These are phyloP conservation scores for Ophiosphaerella korrae DNA, from an alignment of 2,329 filamentous ascomycete genomes.

Conservation along the genomic window DNA sequence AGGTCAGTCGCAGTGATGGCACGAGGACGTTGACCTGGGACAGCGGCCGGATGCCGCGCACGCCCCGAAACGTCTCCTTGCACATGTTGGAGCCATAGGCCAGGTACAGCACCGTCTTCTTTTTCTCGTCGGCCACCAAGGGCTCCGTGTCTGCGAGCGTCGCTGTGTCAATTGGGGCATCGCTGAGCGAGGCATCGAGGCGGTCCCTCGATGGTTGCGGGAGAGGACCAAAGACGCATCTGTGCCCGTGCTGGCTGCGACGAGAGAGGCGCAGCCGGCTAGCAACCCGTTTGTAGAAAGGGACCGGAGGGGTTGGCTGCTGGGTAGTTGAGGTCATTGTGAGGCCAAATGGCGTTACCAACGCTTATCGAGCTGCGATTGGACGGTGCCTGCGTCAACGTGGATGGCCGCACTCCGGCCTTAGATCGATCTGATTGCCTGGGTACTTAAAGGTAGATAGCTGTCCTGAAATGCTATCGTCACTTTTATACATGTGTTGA, in stretches of 20 bases:
- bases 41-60: conserved; percentile 78
- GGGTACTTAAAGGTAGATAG: no score
- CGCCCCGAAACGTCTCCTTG: conserved; percentile 77
- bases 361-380: conserved; percentile 27
- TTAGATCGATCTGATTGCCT: background rate
- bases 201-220: conserved; percentile 33
- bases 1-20: conserved; percentile 76
- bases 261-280: conserved; percentile 14
- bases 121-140: conserved; percentile 30
- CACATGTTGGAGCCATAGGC: conserved; percentile 93
- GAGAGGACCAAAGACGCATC: conserved; percentile 22
- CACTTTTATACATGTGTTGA: background rate
- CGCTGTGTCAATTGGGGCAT: conserved; percentile 28
- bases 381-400: conserved; percentile 19
- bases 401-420: conserved; percentile 7
- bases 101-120: conserved; percentile 45
- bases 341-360: conserved; percentile 33
- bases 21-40: conserved; percentile 82
- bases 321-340: conserved; percentile 27
- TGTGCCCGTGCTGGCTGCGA: conserved; percentile 5
- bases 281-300: conserved; percentile 13
- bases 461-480: no score
- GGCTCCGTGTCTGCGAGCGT: conserved; percentile 19
- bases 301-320: conserved; percentile 9
- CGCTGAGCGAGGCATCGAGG: conserved; percentile 39